Percentiles rank a stretch among this genome's conserved stretches.
Conservation (phyloP, 495 filamentous ascomycete genomes). For the Hyaloscypha finlandica region DNA sequence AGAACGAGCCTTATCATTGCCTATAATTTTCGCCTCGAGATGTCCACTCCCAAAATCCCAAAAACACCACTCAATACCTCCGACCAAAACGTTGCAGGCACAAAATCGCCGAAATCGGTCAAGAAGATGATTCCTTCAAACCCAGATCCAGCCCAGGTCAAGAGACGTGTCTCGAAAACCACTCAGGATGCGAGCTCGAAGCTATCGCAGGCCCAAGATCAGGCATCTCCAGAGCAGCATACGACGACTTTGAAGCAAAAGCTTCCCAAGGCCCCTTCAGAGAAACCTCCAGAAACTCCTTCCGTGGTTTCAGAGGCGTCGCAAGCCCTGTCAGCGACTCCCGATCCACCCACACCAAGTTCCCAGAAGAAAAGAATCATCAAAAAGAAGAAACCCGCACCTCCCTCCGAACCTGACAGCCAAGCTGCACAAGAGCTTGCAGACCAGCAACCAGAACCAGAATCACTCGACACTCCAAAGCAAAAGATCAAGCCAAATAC, state of each 20-base stretch:
- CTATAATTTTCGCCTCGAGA: conserved; percentile 1
- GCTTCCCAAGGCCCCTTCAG: conserved; percentile 15
- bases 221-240: neutral
- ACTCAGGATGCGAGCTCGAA: conserved; percentile 6
- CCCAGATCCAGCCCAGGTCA: neutral
- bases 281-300: conserved; percentile 11
- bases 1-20: too few relatives aligned
- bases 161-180: conserved; percentile 10
- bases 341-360: conserved; percentile 4
- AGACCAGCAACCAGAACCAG: neutral
- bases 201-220: conserved; percentile 1
- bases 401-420: conserved; percentile 2
- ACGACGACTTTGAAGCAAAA: neutral
- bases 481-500: conserved; percentile 6
- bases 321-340: conserved; percentile 5
- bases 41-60: conserved; percentile 24
- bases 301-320: conserved; percentile 5
- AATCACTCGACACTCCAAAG: neutral
- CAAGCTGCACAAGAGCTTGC: neutral
- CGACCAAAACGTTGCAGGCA: conserved; percentile 1
- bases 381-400: conserved; percentile 22
- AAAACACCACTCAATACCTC: conserved; percentile 8
- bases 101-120: conserved; percentile 17
- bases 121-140: conserved; percentile 22
- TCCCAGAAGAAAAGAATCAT: conserved; percentile 16